Conservation (phyloP, 2,329 filamentous ascomycete species). For the Fusarium sublunatum region DNA sequence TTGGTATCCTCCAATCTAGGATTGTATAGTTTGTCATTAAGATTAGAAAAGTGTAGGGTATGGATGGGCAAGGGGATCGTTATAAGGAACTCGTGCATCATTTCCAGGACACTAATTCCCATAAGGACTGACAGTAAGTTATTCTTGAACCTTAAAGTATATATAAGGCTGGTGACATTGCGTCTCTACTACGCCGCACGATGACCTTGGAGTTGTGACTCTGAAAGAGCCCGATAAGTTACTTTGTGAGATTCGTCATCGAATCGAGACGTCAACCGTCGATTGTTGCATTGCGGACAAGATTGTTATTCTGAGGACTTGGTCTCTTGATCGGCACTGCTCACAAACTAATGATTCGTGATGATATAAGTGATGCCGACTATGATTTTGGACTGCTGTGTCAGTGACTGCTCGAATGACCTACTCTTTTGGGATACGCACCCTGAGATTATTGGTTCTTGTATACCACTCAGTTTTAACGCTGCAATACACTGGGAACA, state of each 20-base stretch:
- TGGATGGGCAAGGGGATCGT: slow-evolving; percentile 26
- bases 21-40: slow-evolving; percentile 35
- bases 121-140: slow-evolving; percentile 24
- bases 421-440: slow-evolving; percentile 34
- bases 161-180: background rate
- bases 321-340: slow-evolving; percentile 38
- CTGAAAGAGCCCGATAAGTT: too few relatives aligned
- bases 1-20: slow-evolving; percentile 28
- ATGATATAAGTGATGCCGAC: background rate
- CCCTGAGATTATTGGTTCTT: slow-evolving; percentile 27
- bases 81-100: slow-evolving; percentile 33
- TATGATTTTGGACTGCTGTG: background rate
- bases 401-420: background rate
- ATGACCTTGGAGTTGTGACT: slow-evolving; percentile 3
- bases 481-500: slow-evolving; percentile 8
- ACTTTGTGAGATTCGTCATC: slow-evolving; percentile 34
- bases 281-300: slow-evolving; percentile 35
- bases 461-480: slow-evolving; percentile 12
- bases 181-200: background rate
- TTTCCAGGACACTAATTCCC: slow-evolving; percentile 38
- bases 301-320: slow-evolving; percentile 31
- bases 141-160: background rate
- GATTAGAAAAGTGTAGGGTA: slow-evolving; percentile 25
- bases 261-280: slow-evolving; percentile 20
- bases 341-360: slow-evolving; percentile 17